These are phyloP conservation scores for Podaxis mareebaensis DNA, from an alignment of 768 basidiomycete species.

Conservation along the genomic window DNA sequence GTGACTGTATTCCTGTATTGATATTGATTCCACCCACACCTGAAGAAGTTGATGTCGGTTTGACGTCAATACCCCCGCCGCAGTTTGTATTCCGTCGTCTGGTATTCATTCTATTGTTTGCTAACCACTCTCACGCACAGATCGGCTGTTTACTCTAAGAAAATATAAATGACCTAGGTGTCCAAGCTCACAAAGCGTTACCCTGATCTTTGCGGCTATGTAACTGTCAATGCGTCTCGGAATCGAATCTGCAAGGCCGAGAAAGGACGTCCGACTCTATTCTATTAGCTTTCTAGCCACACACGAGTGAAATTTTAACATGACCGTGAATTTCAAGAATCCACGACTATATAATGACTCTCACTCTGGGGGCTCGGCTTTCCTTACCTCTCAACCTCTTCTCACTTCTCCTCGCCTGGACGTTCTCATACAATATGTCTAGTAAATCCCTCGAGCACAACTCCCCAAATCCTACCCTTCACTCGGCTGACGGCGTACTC, in stretches of 20 bases:
- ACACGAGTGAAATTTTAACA: neutral
- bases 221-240: neutral
- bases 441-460: too few species aligned
- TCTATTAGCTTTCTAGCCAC: neutral
- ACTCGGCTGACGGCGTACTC: neutral
- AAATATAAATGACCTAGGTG: neutral
- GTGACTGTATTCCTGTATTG: neutral
- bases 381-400: too few species aligned
- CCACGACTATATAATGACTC: too few species aligned
- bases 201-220: neutral
- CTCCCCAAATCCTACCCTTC: too few species aligned
- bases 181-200: neutral
- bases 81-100: neutral
- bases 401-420: too few species aligned
- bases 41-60: neutral
- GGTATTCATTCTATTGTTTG: too few species aligned
- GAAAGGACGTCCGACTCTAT: neutral
- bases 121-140: neutral
- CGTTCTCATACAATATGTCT: too few species aligned
- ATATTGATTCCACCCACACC: neutral
- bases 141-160: neutral
- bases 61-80: neutral
- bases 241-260: neutral
- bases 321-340: too few species aligned
- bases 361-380: too few species aligned